phyloP scores from a whole-genome alignment of 352 stramenopile species.

The Globisporangium lucens region DNA sequence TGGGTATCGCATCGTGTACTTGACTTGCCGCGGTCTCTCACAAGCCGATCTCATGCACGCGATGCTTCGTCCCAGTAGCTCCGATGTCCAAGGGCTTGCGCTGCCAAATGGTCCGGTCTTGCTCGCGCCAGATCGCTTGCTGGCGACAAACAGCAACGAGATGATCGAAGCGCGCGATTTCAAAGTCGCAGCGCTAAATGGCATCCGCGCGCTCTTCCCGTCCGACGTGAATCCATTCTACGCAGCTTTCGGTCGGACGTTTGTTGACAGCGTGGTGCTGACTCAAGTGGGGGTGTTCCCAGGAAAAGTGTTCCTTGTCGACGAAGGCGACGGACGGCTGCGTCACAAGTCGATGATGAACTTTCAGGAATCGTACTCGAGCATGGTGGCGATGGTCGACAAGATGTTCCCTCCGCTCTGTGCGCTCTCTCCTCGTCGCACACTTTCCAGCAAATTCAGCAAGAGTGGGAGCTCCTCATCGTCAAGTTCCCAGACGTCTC shows the following conservation, averaged over 20 bases:
- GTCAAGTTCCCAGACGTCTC: not conserved
- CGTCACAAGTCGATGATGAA: constrained; percentile 60
- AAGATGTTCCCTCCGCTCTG: constrained; percentile 78
- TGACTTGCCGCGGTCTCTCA: constrained; percentile 61
- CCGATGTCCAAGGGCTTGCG: constrained; percentile 8
- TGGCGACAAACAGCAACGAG: constrained; percentile 41
- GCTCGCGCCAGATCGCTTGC: constrained; percentile 55
- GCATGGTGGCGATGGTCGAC: constrained; percentile 52
- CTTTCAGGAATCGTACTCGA: constrained; percentile 67
- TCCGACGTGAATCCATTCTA: constrained; percentile 81
- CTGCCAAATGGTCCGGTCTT: constrained; percentile 76
- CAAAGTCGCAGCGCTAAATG: constrained; percentile 61
- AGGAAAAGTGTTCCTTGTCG: constrained; percentile 72
- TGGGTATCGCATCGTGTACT: constrained; percentile 78
- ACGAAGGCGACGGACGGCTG: constrained; percentile 49
- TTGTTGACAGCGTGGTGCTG: constrained; percentile 55
- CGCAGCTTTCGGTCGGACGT: constrained; percentile 69
- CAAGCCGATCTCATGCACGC: constrained; percentile 51
- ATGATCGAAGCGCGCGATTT: constrained; percentile 54
- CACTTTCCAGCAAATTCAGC: constrained; percentile 2
- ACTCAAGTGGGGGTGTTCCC: constrained; percentile 72
- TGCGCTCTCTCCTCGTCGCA: constrained; percentile 22
- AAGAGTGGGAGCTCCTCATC: not conserved
- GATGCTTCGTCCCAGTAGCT: constrained; percentile 15
- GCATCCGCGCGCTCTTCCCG: constrained; percentile 65